Base-by-base conservation (phyloP, 371 early-diverging fungal species). In the Rhizopus delemar region DNA sequence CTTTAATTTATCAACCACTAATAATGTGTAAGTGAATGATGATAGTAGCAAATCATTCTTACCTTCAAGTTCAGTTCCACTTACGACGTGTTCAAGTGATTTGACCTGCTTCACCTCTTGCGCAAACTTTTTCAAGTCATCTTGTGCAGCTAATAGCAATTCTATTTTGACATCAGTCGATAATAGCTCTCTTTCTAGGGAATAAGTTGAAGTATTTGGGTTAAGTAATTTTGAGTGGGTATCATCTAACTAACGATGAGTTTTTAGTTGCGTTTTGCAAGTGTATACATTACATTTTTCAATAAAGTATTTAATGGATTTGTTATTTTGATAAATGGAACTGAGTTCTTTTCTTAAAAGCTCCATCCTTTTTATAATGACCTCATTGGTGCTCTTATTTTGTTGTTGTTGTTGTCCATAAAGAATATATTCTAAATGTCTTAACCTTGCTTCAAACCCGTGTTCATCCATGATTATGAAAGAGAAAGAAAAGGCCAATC, bases 81-180 rank as follows among this genome's bases (percentile, higher is more conserved):
- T 72, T n/a, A 80, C 73, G 15, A 77, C 78, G 35, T 75, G 72
- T 57, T 85, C 79, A 31, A 85, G 56, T n/a, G 68, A 65, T 31
- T 85, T 80, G 3, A 85, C 77, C 34, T 82, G 83, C 55, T 83
- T 82, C 8, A 84, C 72, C 51, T 83, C 76, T 32, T 70, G 65
- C 3, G 84, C 74, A 62, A 83, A 74, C 51, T 68, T 66, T 46
- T 76, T 78, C 32, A 85, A 62, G 28, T 85, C 86, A 13, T 80
- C 81, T 51, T 77, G 68, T 11, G 84, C 82, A 12, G 83, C 80
- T 22, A 83, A 41, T 38, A 84, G 57, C 8, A 85, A 72, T 56
- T 85, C 86, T 3, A 71, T 60, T 57, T 85, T 85, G 11, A 84
- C 80, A 31, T 79, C 81, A n/a, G 81, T 61, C 22, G 81, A 60